Conservation (phyloP, 768 basidiomycete species). For the Lentinus tigrinus region DNA sequence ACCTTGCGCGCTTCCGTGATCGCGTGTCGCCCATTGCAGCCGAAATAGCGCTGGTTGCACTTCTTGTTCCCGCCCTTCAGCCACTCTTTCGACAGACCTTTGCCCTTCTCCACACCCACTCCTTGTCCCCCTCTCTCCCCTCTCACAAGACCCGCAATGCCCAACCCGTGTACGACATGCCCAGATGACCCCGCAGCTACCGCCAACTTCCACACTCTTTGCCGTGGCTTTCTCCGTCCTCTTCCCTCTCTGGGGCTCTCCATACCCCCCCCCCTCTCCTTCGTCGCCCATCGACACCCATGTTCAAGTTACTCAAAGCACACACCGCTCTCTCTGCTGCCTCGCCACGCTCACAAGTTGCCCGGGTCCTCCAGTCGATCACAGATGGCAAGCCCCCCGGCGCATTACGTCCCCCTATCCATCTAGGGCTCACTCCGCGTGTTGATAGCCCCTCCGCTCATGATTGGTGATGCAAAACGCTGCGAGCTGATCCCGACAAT, state of each 20-base stretch:
- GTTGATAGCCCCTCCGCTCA: slow-evolving; percentile 43
- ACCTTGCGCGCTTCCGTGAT: too few species aligned
- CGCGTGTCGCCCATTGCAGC: too few species aligned
- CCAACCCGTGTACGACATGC: too few species aligned
- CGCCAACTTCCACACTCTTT: slow-evolving; percentile 6
- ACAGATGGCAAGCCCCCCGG: slow-evolving; percentile 45
- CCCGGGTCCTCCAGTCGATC: slow-evolving; percentile 49
- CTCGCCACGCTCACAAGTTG: slow-evolving; percentile 46
- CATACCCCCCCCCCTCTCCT: too few species aligned
- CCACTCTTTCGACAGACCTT: too few species aligned
- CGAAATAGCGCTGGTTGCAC: too few species aligned
- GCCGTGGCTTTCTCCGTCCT: slow-evolving; percentile 1
- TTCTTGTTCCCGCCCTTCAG: too few species aligned
- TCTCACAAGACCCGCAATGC: too few species aligned
- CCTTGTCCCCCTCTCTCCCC: too few species aligned
- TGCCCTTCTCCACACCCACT: too few species aligned
- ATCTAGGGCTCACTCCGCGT: slow-evolving; percentile 3
- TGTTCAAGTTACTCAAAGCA: slow-evolving; percentile 46
- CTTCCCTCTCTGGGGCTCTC: too few species aligned
- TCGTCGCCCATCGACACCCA: slow-evolving; percentile 19
- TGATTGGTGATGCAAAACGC: slow-evolving; percentile 48
- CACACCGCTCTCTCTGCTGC: slow-evolving; percentile 49
- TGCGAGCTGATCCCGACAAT: slow-evolving; percentile 49
- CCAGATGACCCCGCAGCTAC: not conserved
- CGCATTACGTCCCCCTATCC: slow-evolving; percentile 1